Percentiles rank a stretch among this genome's conserved stretches.
These are phyloP conservation scores for Pyrus communis DNA, from an alignment of 306 rosid species.

Conservation along the genomic window DNA sequence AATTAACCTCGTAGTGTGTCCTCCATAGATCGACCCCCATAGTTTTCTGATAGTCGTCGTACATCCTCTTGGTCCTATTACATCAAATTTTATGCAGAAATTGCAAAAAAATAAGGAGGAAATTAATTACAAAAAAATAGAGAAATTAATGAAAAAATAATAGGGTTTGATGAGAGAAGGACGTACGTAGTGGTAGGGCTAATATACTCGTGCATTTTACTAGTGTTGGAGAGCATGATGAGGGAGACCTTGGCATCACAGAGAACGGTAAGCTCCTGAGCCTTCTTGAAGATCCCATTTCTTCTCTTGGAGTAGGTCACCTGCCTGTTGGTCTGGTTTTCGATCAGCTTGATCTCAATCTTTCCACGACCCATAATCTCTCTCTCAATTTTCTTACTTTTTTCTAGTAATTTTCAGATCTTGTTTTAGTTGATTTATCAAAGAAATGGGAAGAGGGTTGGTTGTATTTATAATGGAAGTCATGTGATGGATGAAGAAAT, in stretches of 20 bases:
- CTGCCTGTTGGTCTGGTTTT: conserved; percentile 78
- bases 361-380: conserved; percentile 60
- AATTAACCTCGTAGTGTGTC: conserved; percentile 58
- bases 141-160: neutral
- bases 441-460: neutral
- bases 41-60: conserved; percentile 58
- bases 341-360: conserved; percentile 71
- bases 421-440: neutral
- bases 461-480: neutral
- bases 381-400: neutral
- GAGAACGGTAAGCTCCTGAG: conserved; percentile 77
- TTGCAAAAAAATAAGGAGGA: neutral
- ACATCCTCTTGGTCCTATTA: conserved; percentile 49
- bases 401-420: neutral
- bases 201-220: conserved; percentile 56
- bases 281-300: conserved; percentile 86
- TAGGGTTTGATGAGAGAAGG: neutral
- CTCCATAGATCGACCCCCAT: conserved; percentile 60
- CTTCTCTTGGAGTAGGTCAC: conserved; percentile 80
- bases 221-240: conserved; percentile 63
- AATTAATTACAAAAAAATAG: neutral
- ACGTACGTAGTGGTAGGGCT: conserved; percentile 49
- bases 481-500: neutral
- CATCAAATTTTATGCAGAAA: neutral
- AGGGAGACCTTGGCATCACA: conserved; percentile 85